Evolutionary conservation across 805 yeast species (phyloP), one percentile per base, ranked within the genome.

Genomic region (Starmera dryadoides): DNA sequence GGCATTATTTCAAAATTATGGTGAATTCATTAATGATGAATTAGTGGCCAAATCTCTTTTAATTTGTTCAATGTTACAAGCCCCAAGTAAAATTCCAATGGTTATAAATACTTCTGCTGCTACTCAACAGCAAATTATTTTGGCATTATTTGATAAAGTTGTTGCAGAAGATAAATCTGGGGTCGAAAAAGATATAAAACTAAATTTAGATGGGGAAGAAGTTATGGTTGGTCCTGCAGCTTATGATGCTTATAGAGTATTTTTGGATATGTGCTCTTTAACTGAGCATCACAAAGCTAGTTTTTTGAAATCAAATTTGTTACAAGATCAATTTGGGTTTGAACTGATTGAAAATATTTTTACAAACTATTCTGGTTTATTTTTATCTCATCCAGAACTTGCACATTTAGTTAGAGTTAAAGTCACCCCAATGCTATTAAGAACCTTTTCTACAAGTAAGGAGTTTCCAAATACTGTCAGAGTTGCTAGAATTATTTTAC

Each of bases 81-180:
- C 77, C 12, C 71, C 78, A 12, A 82, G 77, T 44, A 82, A 84
- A 49, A 73, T 80, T 5, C 76, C 83, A 0, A 85, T 86, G 49
- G 95, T 93, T 5, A 71, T 77, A 12, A 89, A 88, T 51, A 86
- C 98, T 0, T 96, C 98, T 0, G 79, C 86, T 36, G 98, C 98
- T 2, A 87, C 98, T 3, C 71, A 88, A 34, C 94, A 88, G 45
- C 98, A 93, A 56, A 62, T 93, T 33, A 71, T 88, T 34, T 77
- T 83, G 29, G 76, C 83, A 23, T 73, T 88, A 0, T 91, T 83
- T 58, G 98, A 91, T 40, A 71, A 77, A 53, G 70, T 77, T 35
- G 46, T 55, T 15, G 65, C 60, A 4, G 75, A 72, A 33, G 73
- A 66, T 41, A 50, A 55, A 16, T 41, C 30, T 2, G 41, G 42